Evolutionary conservation across 176 grass and related monocot species (phyloP), one percentile per base, ranked within the genome.

Genomic region (Puya raimondii): DNA sequence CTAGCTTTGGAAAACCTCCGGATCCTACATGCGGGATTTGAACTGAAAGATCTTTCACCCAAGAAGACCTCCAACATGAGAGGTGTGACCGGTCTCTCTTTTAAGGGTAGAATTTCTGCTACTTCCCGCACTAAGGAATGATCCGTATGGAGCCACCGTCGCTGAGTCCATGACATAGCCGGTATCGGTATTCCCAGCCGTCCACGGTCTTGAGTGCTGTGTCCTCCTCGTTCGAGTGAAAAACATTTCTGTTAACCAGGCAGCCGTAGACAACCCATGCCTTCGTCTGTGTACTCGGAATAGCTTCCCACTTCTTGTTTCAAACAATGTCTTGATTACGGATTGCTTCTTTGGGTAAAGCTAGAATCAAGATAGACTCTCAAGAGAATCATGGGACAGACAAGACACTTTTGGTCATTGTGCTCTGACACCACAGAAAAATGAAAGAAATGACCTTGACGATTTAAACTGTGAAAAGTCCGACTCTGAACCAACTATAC

Each of bases 251-350:
- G 63, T 67, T 48, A 67, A 67, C 27, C 11, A 67, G 29, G 29
- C 23, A 68, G 29, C 64, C 42, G 47, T 68, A 68, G 47, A 68
- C 66, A 68, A 68, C 66, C 66, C 33, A 68, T 68, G 66, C 42
- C 64, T 47, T 66, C 22, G 64, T 66, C 20, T 66, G 66, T 68
- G 66, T 68, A 20, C 47, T 68, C 29, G 66, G 47, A 68, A 68
- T 68, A 68, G 66, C 66, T 69, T 47, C 53, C 11, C 53, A 13
- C 52, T 54, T 54, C 16, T 54, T 56, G 53, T 56, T 56, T 56
- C 59, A 64, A 64, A 64, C 4, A 64, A 64, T 64, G 59, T 64
- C 59, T 64, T 64, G 15, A 22, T 64, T 14, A 26, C 25, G 52
- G 52, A 54, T 16, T 14, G 16, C 52, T 14, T 13, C 2, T 13